Conservation (phyloP, 1,139 yeast genomes). For the Lodderomyces parapsilosis region DNA sequence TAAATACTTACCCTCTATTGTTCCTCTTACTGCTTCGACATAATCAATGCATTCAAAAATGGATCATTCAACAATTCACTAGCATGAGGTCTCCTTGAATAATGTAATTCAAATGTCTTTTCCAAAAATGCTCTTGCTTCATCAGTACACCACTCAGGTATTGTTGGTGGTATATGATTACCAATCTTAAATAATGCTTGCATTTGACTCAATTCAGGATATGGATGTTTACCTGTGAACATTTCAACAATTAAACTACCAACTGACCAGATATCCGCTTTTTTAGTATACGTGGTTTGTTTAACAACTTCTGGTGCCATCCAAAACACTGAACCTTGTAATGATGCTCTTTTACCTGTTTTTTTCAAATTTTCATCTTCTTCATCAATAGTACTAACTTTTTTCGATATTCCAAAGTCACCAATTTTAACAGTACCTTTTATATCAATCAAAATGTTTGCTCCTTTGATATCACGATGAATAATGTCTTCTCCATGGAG, state of each 20-base stretch:
- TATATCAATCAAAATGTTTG: slow-evolving; percentile 84
- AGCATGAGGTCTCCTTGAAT: slow-evolving; percentile 72
- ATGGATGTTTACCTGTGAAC: slow-evolving; percentile 94
- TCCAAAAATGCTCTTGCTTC: slow-evolving; percentile 67
- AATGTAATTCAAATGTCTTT: slow-evolving; percentile 73
- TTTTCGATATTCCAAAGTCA: slow-evolving; percentile 91
- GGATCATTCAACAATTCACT: slow-evolving; percentile 62
- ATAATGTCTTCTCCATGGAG: slow-evolving; percentile 81
- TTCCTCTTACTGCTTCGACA: slow-evolving; percentile 39
- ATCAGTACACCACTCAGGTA: slow-evolving; percentile 74
- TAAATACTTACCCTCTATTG: too few species aligned
- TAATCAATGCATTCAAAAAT: slow-evolving; percentile 53
- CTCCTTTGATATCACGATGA: slow-evolving; percentile 92
- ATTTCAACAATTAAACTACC: slow-evolving; percentile 90
- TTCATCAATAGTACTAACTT: slow-evolving; percentile 39
- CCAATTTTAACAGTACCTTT: slow-evolving; percentile 90
- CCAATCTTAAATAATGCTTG: slow-evolving; percentile 95
- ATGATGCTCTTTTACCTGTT: slow-evolving; percentile 66
- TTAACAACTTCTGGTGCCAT: slow-evolving; percentile 98
- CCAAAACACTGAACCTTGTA: slow-evolving; percentile 96
- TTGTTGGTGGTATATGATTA: slow-evolving; percentile 70
- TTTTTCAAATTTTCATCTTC: slow-evolving; percentile 24
- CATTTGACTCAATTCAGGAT: slow-evolving; percentile 92
- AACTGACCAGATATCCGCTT: slow-evolving; percentile 94
- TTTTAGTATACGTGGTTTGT: slow-evolving; percentile 83